Evolutionary conservation across 2,329 filamentous ascomycete species (phyloP).

Genomic region (Monilinia vaccinii-corymbosi): DNA sequence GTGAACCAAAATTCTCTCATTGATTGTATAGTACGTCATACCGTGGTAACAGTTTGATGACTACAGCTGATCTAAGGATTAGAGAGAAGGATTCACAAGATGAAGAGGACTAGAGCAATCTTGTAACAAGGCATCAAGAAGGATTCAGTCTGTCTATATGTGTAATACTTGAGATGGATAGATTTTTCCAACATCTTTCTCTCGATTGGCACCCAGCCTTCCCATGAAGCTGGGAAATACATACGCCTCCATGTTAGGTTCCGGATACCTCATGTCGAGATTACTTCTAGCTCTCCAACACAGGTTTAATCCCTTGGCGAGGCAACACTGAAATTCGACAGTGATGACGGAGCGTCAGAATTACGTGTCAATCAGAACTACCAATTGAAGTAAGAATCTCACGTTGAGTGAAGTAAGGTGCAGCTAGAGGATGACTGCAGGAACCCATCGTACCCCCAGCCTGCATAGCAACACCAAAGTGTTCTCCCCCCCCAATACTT

Average conservation of each 20-base stretch:
- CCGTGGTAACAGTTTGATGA: constrained; percentile 3
- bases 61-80: not conserved
- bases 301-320: not conserved
- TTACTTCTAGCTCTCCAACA: constrained; percentile 1
- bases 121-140: not conserved
- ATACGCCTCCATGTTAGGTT: not conserved
- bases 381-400: constrained; percentile 4
- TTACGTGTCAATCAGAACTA: constrained; percentile 3
- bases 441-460: constrained; percentile 1
- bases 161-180: not conserved
- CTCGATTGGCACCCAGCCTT: constrained; percentile 9
- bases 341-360: not conserved
- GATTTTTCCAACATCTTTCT: not conserved
- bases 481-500: not conserved
- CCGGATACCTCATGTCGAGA: constrained; percentile 3
- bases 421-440: constrained; percentile 13
- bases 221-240: not conserved
- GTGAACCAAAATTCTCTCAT: constrained; percentile 42
- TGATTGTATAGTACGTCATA: constrained; percentile 49
- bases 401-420: not conserved
- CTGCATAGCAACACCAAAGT: not conserved
- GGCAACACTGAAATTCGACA: not conserved
- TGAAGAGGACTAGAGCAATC: constrained; percentile 3
- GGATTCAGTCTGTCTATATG: constrained; percentile 7
- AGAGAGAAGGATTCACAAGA: constrained; percentile 3